These are phyloP conservation scores for Hygrocybe punicea DNA, from an alignment of 768 basidiomycete species.

Conservation along the genomic window DNA sequence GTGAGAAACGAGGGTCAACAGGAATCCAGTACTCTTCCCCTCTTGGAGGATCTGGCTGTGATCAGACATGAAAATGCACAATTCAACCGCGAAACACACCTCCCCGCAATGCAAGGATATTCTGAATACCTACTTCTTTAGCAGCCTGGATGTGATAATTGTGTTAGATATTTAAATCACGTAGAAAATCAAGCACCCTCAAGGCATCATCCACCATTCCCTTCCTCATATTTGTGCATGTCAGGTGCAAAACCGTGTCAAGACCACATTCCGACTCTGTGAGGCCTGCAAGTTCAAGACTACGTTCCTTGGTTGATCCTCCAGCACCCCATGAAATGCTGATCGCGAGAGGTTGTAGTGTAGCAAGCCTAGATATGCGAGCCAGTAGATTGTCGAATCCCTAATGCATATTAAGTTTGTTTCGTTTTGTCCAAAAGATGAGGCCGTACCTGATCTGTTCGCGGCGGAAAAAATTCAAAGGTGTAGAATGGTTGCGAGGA, in stretches of 20 bases:
- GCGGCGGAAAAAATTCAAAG: conserved; percentile 96
- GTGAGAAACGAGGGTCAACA: conserved; percentile 75
- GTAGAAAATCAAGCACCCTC: conserved; percentile 48
- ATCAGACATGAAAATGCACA: background rate
- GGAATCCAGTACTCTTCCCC: conserved; percentile 93
- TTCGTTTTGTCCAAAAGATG: conserved; percentile 2
- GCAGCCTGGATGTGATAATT: conserved; percentile 53
- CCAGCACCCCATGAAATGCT: conserved; percentile 98
- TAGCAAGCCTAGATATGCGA: conserved; percentile 79
- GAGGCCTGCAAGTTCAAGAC: conserved; percentile 79
- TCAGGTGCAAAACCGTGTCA: conserved; percentile 90
- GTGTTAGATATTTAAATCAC: background rate
- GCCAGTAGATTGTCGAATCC: conserved; percentile 89
- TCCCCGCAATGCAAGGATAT: conserved; percentile 88
- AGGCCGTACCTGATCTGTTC: conserved; percentile 72
- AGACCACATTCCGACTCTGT: conserved; percentile 70
- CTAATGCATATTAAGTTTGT: conserved; percentile 35
- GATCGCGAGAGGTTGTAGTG: conserved; percentile 75
- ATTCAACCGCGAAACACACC: conserved; percentile 40
- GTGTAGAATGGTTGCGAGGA: conserved; percentile 73
- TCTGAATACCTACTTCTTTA: conserved; percentile 78
- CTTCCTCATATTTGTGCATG: conserved; percentile 94
- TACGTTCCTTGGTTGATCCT: conserved; percentile 83
- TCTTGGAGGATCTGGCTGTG: conserved; percentile 75
- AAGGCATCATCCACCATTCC: conserved; percentile 86